Evolutionary conservation across 2,329 filamentous ascomycete species (phyloP).

Genomic region (Fusarium coicis): DNA sequence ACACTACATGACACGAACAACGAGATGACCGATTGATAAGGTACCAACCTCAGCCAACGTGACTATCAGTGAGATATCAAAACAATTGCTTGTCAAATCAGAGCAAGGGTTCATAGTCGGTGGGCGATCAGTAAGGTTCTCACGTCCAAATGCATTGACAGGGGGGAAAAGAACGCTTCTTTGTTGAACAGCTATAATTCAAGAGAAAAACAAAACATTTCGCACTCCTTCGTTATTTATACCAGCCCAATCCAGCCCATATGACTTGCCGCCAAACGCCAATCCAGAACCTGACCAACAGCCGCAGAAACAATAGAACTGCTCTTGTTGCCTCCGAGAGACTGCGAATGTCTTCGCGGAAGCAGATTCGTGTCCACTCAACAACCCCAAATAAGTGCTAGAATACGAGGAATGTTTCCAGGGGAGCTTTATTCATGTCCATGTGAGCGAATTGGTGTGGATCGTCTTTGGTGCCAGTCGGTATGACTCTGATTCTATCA

Average conservation of each 20-base stretch:
- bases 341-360: neutral
- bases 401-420: neutral
- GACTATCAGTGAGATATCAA: neutral
- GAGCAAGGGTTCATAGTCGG: neutral
- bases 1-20: conserved; percentile 34
- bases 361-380: neutral
- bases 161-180: conserved; percentile 27
- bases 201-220: conserved; percentile 27
- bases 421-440: neutral
- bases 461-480: neutral
- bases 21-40: conserved; percentile 19
- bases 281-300: conserved; percentile 38
- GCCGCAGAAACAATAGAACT: conserved; percentile 23
- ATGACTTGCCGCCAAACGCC: conserved; percentile 42
- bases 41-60: neutral
- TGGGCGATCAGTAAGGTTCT: neutral
- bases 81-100: neutral
- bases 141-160: neutral
- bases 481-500: neutral
- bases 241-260: conserved; percentile 23
- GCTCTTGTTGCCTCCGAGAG: neutral
- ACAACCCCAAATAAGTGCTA: neutral
- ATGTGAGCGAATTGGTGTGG: conserved; percentile 1
- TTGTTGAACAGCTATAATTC: conserved; percentile 39
- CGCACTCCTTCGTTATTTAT: conserved; percentile 29